Conservation (phyloP, 345 rosid genomes). For the Acer yangbiense region DNA sequence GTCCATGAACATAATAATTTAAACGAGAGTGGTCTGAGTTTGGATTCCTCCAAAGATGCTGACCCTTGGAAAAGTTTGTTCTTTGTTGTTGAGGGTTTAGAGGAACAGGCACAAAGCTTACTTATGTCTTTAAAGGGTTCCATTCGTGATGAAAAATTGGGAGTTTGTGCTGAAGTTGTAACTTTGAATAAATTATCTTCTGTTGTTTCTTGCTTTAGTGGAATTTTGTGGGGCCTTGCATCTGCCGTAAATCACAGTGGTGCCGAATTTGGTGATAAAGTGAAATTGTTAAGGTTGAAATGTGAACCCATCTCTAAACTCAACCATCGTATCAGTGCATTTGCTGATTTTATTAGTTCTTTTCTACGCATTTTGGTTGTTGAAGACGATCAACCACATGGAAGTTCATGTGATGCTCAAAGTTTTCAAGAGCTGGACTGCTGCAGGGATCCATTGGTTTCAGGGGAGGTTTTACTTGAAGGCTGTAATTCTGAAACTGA, state of each 20-base stretch:
- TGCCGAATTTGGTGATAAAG: conserved; percentile 39
- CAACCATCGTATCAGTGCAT: conserved; percentile 33
- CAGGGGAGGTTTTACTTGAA: conserved; percentile 18
- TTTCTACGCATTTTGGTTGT: conserved; percentile 41
- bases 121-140: conserved; percentile 43
- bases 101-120: conserved; percentile 54
- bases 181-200: conserved; percentile 51
- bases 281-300: conserved; percentile 39
- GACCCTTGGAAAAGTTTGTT: conserved; percentile 50
- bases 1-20: conserved; percentile 22
- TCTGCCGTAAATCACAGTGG: conserved; percentile 46
- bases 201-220: conserved; percentile 63
- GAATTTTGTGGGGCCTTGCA: conserved; percentile 86
- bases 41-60: conserved; percentile 30
- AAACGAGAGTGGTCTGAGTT: conserved; percentile 20
- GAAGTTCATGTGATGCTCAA: conserved; percentile 30
- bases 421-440: conserved; percentile 22
- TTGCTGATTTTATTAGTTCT: conserved; percentile 46
- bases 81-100: conserved; percentile 48
- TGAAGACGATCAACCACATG: conserved; percentile 35
- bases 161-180: conserved; percentile 32
- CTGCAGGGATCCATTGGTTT: conserved; percentile 15
- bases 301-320: conserved; percentile 43
- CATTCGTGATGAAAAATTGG: conserved; percentile 29
- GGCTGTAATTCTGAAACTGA: conserved; percentile 9